phyloP scores from a whole-genome alignment of 192 early-diverging fungal genomes.

The Mortierella hygrophila region DNA sequence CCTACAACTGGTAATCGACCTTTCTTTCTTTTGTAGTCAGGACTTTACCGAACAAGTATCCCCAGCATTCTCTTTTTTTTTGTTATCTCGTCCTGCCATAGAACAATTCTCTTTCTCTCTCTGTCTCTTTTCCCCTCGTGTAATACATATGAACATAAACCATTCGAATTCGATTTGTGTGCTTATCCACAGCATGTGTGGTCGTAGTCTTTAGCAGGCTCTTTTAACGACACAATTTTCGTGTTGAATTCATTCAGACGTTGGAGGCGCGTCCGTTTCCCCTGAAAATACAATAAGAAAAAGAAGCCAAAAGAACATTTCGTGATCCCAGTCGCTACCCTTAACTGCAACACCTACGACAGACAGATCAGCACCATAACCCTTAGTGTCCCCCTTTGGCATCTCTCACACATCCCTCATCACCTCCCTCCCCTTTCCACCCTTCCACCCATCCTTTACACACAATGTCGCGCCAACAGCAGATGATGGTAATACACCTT shows the following conservation, averaged over 20 bases:
- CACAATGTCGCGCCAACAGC: constrained; percentile 56
- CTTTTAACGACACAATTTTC: background rate
- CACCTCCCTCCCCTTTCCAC: background rate
- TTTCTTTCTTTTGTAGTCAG: background rate
- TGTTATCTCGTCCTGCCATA: background rate
- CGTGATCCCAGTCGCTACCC: background rate
- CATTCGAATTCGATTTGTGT: background rate
- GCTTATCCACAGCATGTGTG: background rate
- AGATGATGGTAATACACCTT: constrained; percentile 47
- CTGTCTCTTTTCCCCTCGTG: background rate
- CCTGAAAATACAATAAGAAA: constrained; percentile 1
- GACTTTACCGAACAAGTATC: background rate
- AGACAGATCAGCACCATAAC: constrained; percentile 18
- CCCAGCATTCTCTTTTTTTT: background rate
- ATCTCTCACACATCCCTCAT: constrained; percentile 20
- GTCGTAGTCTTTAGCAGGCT: background rate
- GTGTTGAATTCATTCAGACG: background rate
- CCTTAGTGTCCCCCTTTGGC: background rate
- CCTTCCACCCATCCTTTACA: constrained; percentile 10
- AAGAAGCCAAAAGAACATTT: constrained; percentile 32
- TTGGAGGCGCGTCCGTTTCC: background rate
- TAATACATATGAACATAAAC: constrained; percentile 1
- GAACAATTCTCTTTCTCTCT: background rate
- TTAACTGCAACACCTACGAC: constrained; percentile 6
- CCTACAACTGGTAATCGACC: constrained; percentile 80